Evolutionary conservation across 2,329 filamentous ascomycete genomes (phyloP).

Genomic region (Aspergillus sclerotialis): DNA sequence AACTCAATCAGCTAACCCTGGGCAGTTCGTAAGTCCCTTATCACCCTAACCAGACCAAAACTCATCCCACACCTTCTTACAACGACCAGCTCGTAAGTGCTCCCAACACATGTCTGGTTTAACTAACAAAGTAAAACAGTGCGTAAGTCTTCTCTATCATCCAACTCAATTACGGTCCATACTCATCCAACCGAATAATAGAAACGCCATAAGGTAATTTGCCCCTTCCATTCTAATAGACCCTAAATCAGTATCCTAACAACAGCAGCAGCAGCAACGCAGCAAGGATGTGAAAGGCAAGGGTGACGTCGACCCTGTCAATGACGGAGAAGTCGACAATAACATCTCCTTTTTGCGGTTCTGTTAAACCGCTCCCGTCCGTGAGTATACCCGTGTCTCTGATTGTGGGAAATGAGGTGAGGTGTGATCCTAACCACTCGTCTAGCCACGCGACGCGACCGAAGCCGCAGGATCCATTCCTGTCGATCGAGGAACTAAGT

Average conservation of each 20-base stretch:
- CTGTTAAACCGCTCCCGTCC: conserved; percentile 1
- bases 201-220: conserved; percentile 1
- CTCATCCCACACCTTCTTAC: no score
- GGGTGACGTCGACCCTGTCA: conserved; percentile 7
- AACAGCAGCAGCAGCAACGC: no score
- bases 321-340: conserved; percentile 8
- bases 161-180: background rate
- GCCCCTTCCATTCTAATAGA: background rate
- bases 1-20: no score
- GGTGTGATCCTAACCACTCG: background rate
- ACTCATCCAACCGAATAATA: background rate
- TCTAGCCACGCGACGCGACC: background rate
- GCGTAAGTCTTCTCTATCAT: conserved; percentile 4
- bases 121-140: no score
- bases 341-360: conserved; percentile 8
- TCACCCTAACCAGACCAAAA: no score
- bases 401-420: no score
- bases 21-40: no score
- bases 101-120: no score
- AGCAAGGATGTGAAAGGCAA: conserved; percentile 3
- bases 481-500: background rate
- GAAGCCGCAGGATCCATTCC: background rate
- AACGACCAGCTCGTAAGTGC: no score
- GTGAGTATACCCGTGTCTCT: background rate
- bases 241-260: no score